These are phyloP conservation scores for Yarrowia osloensis DNA, from an alignment of 805 yeast genomes.

Conservation along the genomic window DNA sequence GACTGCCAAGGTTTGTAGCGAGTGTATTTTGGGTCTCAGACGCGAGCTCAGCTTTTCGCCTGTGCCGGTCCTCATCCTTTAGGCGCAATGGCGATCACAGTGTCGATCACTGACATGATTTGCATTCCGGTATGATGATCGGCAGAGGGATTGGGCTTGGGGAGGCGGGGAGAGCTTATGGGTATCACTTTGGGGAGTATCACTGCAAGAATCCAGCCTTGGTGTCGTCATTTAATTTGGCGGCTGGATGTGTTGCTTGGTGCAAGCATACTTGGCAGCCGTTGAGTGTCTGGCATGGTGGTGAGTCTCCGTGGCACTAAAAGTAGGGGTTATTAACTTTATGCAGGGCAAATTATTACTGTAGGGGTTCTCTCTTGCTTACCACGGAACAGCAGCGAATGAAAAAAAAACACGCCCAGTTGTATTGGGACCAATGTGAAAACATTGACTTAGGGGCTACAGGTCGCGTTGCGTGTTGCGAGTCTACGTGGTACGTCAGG, in stretches of 20 bases:
- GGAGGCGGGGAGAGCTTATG: conserved; percentile 14
- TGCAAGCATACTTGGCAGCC: background rate
- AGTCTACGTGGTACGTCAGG: too few relatives aligned
- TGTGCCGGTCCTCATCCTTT: conserved; percentile 7
- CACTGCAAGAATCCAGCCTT: too few relatives aligned
- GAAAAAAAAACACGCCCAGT: background rate
- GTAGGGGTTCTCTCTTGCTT: background rate
- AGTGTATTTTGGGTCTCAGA: background rate
- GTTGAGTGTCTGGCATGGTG: background rate
- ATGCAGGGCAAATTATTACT: conserved; percentile 18
- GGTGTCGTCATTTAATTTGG: background rate
- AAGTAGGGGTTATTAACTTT: conserved; percentile 20
- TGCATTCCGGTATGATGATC: conserved; percentile 22
- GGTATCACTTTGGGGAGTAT: background rate
- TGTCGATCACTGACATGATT: conserved; percentile 8
- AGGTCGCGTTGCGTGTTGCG: background rate
- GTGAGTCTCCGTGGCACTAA: background rate
- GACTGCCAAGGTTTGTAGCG: conserved; percentile 8
- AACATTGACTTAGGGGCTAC: background rate
- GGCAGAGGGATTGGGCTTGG: background rate
- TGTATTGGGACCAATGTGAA: background rate
- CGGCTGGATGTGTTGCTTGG: background rate
- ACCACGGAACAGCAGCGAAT: background rate
- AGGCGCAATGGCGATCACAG: conserved; percentile 25
- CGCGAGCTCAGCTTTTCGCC: conserved; percentile 7